These are phyloP conservation scores for Coccomyxa sp. DNA, from an alignment of 139 green algal genomes.

Conservation along the genomic window DNA sequence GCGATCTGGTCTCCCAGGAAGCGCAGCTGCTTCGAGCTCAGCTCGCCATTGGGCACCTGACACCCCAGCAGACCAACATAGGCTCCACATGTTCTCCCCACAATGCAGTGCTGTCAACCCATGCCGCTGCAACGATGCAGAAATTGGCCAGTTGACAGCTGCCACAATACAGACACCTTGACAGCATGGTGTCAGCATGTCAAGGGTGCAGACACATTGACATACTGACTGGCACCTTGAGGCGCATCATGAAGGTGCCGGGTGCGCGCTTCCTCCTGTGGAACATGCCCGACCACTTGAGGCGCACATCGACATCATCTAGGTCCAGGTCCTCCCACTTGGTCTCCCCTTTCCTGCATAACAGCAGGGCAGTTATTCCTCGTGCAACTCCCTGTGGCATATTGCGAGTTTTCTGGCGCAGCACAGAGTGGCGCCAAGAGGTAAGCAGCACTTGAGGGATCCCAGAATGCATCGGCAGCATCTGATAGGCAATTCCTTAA, in stretches of 20 bases:
- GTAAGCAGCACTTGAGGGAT: background rate
- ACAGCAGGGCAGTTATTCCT: no score
- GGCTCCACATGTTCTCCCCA: no score
- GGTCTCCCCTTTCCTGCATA: conserved; percentile 50
- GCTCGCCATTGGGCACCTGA: conserved; percentile 88
- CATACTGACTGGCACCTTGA: conserved; percentile 58
- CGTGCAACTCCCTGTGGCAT: background rate
- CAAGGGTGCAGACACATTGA: background rate
- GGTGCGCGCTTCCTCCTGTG: conserved; percentile 89
- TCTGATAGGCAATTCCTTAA: no score
- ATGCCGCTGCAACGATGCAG: no score
- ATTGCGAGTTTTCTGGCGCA: background rate
- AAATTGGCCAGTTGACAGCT: no score
- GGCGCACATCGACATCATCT: conserved; percentile 91
- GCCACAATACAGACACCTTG: no score
- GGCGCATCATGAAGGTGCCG: conserved; percentile 96
- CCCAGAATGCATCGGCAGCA: background rate
- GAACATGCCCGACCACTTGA: conserved; percentile 98
- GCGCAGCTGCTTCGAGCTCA: conserved; percentile 72
- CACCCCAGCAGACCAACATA: background rate
- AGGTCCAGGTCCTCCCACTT: conserved; percentile 77
- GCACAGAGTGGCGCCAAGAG: no score
- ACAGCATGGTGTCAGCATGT: background rate
- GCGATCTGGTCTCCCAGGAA: conserved; percentile 60
- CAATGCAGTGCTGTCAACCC: no score